These are phyloP conservation scores for Eremomyces bilateralis DNA, from an alignment of 495 filamentous ascomycete species.

Conservation along the genomic window DNA sequence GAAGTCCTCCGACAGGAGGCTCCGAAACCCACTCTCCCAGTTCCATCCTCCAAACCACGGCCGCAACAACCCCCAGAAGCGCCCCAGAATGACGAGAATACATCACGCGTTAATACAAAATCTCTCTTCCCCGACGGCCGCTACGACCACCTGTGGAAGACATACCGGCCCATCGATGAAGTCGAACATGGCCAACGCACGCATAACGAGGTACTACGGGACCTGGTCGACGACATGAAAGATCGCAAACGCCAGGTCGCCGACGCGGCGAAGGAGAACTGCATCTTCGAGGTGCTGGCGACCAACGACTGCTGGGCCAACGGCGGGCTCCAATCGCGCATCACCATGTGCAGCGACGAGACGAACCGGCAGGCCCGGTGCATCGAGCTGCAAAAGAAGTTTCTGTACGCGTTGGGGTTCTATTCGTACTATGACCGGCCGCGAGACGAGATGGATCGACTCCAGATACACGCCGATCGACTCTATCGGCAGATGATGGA, in stretches of 20 bases:
- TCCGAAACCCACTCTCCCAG: conserved; percentile 1
- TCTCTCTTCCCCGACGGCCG: conserved; percentile 60
- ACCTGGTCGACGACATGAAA: conserved; percentile 67
- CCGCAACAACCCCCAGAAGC: too few species aligned
- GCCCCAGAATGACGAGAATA: too few species aligned
- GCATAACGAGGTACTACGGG: conserved; percentile 48
- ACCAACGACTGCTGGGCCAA: conserved; percentile 53
- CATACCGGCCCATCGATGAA: conserved; percentile 44
- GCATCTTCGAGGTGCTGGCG: conserved; percentile 59
- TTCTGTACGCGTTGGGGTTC: conserved; percentile 83
- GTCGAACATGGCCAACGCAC: conserved; percentile 41
- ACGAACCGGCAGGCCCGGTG: conserved; percentile 53
- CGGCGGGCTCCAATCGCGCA: conserved; percentile 33
- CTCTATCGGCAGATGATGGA: conserved; percentile 68
- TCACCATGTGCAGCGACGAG: conserved; percentile 56
- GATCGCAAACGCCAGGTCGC: conserved; percentile 58
- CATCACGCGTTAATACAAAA: conserved; percentile 24
- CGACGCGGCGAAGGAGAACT: conserved; percentile 77
- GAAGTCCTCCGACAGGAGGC: too few species aligned
- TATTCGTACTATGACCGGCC: conserved; percentile 40
- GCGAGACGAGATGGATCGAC: conserved; percentile 54
- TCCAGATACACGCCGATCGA: conserved; percentile 87
- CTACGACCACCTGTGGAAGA: conserved; percentile 85
- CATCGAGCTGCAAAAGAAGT: conserved; percentile 65
- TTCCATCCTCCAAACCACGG: not conserved